Evolutionary conservation across 371 early-diverging fungal species (phyloP).

Genomic region (Actinomortierella ambigua): DNA sequence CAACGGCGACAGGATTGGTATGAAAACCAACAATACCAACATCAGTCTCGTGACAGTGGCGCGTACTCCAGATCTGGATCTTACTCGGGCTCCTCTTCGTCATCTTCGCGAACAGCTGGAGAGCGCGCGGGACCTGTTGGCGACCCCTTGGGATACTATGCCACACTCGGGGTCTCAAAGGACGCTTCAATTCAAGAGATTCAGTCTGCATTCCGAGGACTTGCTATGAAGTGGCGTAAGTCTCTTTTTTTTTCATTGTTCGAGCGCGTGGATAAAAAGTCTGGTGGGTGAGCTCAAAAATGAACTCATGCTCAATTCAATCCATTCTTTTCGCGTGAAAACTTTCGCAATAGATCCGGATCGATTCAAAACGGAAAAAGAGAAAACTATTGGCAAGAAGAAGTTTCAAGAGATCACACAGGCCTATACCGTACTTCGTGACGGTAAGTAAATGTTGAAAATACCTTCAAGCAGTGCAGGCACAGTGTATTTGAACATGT

Average conservation of each 20-base stretch:
- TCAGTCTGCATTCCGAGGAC: slow-evolving; percentile 64
- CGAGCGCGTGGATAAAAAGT: too few relatives aligned
- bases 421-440: slow-evolving; percentile 64
- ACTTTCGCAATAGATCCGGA: slow-evolving; percentile 61
- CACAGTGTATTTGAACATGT: background rate
- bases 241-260: background rate
- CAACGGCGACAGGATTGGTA: slow-evolving; percentile 58
- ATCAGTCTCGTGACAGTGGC: slow-evolving; percentile 8
- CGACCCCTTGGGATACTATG: slow-evolving; percentile 60
- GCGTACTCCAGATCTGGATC: slow-evolving; percentile 1
- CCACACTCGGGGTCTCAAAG: slow-evolving; percentile 48
- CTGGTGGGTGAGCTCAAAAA: too few relatives aligned
- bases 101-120: slow-evolving; percentile 7
- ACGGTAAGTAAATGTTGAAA: slow-evolving; percentile 46
- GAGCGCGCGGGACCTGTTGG: slow-evolving; percentile 15
- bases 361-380: slow-evolving; percentile 54
- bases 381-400: slow-evolving; percentile 56
- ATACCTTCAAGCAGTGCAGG: too few relatives aligned
- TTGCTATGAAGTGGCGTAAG: slow-evolving; percentile 49
- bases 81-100: slow-evolving; percentile 13
- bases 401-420: slow-evolving; percentile 62
- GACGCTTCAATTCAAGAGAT: slow-evolving; percentile 59
- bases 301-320: background rate
- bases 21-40: slow-evolving; percentile 48
- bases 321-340: background rate